phyloP scores from a whole-genome alignment of 768 basidiomycete genomes.

The Leccinum imitatum region DNA sequence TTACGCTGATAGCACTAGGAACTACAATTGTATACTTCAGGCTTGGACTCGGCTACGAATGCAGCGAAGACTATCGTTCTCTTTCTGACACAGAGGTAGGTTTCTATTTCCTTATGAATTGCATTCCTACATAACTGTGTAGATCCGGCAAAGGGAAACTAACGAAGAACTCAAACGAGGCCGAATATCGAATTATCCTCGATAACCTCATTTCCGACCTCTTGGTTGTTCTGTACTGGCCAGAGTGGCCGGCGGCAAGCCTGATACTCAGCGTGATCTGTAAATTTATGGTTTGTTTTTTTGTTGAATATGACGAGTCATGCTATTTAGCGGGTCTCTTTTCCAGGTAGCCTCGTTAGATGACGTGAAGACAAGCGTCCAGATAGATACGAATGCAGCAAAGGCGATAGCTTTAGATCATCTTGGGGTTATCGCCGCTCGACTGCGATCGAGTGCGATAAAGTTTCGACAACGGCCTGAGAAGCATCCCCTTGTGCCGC shows the following conservation, averaged over 20 bases:
- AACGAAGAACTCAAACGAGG: conserved; percentile 90
- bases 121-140: conserved; percentile 4
- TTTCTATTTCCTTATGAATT: background rate
- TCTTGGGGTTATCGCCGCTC: conserved; percentile 81
- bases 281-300: conserved; percentile 72
- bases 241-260: conserved; percentile 95
- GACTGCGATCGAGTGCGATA: conserved; percentile 25
- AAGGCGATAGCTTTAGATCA: conserved; percentile 93
- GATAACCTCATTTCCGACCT: conserved; percentile 90
- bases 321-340: background rate
- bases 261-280: conserved; percentile 77
- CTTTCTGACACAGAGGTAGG: conserved; percentile 68
- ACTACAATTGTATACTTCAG: conserved; percentile 65
- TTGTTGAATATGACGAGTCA: background rate
- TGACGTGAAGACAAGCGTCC: conserved; percentile 67
- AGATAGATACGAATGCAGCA: conserved; percentile 76
- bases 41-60: conserved; percentile 78
- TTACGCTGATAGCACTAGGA: conserved; percentile 44
- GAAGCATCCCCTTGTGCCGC: conserved; percentile 45
- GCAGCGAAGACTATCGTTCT: conserved; percentile 82
- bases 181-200: conserved; percentile 90
- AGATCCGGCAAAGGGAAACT: conserved; percentile 86
- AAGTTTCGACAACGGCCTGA: conserved; percentile 35
- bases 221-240: conserved; percentile 85
- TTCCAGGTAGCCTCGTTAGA: conserved; percentile 76